Conservation (phyloP, 2,329 filamentous ascomycete species). For the Biscogniauxia marginata region DNA sequence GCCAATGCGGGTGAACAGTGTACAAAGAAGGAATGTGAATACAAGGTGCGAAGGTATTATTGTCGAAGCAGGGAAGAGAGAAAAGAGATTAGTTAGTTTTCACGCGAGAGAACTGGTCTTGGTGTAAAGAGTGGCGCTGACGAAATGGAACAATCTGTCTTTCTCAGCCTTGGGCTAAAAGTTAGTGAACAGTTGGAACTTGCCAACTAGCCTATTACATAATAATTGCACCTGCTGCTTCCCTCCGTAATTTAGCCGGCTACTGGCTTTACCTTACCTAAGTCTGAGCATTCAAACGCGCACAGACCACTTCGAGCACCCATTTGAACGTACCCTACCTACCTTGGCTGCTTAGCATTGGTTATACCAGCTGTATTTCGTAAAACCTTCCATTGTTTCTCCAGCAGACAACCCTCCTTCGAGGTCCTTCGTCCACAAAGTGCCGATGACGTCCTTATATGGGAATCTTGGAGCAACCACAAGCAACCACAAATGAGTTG, state of each 20-base stretch:
- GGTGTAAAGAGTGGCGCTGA: slow-evolving; percentile 2
- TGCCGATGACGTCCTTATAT: background rate
- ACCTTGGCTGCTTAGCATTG: background rate
- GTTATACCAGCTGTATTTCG: too few relatives aligned
- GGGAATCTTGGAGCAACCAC: background rate
- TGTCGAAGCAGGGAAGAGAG: slow-evolving; percentile 4
- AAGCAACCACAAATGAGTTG: background rate
- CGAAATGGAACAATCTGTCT: slow-evolving; percentile 3
- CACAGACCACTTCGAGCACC: too few relatives aligned
- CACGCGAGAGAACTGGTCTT: background rate
- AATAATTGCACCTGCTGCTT: background rate
- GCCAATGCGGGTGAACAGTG: background rate
- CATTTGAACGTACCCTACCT: too few relatives aligned
- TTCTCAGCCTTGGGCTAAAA: slow-evolving; percentile 1
- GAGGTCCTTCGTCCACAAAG: too few relatives aligned
- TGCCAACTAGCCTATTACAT: background rate
- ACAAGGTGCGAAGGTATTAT: background rate
- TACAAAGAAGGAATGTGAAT: background rate
- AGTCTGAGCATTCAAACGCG: too few relatives aligned
- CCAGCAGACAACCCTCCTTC: too few relatives aligned
- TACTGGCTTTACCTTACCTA: too few relatives aligned
- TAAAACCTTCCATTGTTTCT: too few relatives aligned
- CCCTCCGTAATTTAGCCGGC: too few relatives aligned
- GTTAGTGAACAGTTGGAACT: too few relatives aligned
- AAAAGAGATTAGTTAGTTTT: slow-evolving; percentile 1